Percentiles rank a stretch among this genome's conserved stretches.
Conservation (phyloP, 1,284 basidiomycete species). For the Cryptococcus deneoformans region DNA sequence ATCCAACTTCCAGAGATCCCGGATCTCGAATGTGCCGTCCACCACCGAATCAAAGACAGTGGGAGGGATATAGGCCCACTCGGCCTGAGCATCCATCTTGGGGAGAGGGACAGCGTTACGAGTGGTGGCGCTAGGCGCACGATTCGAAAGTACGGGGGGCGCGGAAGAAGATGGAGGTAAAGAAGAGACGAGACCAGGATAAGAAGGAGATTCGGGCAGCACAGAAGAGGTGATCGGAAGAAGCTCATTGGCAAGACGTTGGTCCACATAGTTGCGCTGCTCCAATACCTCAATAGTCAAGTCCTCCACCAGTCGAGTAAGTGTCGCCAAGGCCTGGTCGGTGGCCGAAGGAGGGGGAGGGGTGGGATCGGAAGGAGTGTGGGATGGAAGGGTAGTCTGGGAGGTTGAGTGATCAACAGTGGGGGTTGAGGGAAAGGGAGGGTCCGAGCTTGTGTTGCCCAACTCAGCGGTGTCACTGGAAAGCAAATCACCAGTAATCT, state of each 20-base stretch:
- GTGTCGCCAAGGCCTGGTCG: neutral
- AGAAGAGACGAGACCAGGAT: neutral
- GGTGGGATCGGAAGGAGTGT: neutral
- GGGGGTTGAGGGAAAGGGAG: too few species aligned
- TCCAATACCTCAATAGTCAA: neutral
- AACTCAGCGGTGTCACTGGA: neutral
- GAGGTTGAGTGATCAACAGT: too few species aligned
- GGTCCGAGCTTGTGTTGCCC: too few species aligned
- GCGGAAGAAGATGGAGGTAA: neutral
- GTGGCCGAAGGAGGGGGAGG: neutral
- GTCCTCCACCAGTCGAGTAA: neutral
- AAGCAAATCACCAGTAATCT: neutral
- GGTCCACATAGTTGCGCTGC: neutral
- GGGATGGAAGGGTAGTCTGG: neutral
- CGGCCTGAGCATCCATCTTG: neutral
- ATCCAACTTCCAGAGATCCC: neutral
- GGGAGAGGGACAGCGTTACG: neutral
- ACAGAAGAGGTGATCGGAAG: neutral
- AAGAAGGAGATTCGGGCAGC: neutral
- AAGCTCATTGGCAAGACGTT: neutral
- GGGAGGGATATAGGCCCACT: neutral
- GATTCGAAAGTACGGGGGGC: neutral
- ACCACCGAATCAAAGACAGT: neutral
- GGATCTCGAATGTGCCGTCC: neutral
- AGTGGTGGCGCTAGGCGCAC: neutral